phyloP scores from a whole-genome alignment of 2,329 filamentous ascomycete species.

The Aspergillus niger region DNA sequence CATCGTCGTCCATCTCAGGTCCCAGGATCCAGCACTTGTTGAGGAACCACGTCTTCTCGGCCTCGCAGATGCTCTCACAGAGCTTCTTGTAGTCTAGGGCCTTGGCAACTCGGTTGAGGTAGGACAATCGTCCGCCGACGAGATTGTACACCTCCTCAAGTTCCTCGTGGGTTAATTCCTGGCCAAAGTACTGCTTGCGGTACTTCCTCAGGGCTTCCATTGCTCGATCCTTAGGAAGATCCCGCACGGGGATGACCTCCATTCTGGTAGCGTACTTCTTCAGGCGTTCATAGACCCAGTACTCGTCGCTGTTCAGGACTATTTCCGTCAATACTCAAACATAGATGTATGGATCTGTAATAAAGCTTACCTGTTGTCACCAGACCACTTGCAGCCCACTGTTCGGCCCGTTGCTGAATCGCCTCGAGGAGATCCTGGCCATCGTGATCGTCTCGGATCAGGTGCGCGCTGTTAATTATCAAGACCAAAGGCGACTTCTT shows the following conservation, averaged over 20 bases:
- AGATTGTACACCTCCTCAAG: constrained; percentile 80
- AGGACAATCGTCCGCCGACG: constrained; percentile 85
- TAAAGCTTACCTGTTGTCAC: constrained; percentile 64
- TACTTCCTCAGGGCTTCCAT: constrained; percentile 76
- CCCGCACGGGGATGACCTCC: constrained; percentile 85
- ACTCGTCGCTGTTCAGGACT: constrained; percentile 96
- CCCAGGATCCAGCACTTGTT: constrained; percentile 79
- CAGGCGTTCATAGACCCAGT: constrained; percentile 95
- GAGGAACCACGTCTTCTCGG: constrained; percentile 76
- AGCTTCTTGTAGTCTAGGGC: constrained; percentile 75
- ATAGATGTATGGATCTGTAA: neutral
- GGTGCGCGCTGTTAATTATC: constrained; percentile 91
- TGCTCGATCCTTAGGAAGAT: constrained; percentile 77
- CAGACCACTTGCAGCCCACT: constrained; percentile 90
- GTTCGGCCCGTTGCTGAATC: constrained; percentile 91
- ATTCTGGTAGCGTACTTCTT: constrained; percentile 92
- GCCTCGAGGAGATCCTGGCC: constrained; percentile 92
- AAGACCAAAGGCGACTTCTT: constrained; percentile 75
- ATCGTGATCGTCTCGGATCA: constrained; percentile 87
- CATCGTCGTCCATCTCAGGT: constrained; percentile 85
- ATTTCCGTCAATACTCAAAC: constrained; percentile 34
- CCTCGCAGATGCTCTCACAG: constrained; percentile 70
- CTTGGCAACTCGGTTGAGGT: constrained; percentile 87
- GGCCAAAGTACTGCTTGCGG: constrained; percentile 73
- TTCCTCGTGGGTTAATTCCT: constrained; percentile 54